These are phyloP conservation scores for Bryoglossum gracile DNA, from an alignment of 495 filamentous ascomycete species.

Conservation along the genomic window DNA sequence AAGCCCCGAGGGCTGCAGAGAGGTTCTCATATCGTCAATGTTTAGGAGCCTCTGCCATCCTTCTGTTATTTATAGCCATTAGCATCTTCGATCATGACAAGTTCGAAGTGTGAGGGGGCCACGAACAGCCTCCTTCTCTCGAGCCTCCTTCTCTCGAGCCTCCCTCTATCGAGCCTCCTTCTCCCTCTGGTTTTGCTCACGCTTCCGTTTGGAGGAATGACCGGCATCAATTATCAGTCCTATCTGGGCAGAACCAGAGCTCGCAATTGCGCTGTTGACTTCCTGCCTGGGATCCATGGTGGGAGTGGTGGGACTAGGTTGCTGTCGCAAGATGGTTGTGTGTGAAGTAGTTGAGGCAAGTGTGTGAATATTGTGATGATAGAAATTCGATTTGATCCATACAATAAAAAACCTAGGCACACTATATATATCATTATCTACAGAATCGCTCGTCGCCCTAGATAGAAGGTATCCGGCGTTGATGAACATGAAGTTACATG, in stretches of 20 bases:
- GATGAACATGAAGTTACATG: no score
- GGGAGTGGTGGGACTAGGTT: neutral
- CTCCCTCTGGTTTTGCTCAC: neutral
- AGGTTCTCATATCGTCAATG: neutral
- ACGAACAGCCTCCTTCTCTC: neutral
- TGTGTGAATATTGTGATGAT: no score
- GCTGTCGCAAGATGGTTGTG: neutral
- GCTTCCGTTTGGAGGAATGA: neutral
- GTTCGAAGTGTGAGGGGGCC: neutral
- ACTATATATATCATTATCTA: no score
- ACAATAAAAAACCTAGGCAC: no score
- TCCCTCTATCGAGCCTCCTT: neutral
- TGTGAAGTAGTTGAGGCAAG: no score
- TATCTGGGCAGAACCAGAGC: neutral
- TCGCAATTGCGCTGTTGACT: neutral
- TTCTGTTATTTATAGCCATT: neutral
- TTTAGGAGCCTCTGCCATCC: neutral
- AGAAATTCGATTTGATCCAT: no score
- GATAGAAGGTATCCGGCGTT: no score
- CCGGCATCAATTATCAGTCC: neutral
- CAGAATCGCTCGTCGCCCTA: no score
- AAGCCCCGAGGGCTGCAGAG: neutral
- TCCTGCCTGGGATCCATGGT: neutral
- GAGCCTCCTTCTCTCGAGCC: neutral
- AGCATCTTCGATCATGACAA: neutral